A percentile compares a stretch with the other conserved stretches of the same genome.
Conservation (phyloP, 208 protist species). For the Trypanosoma platydactyli region DNA sequence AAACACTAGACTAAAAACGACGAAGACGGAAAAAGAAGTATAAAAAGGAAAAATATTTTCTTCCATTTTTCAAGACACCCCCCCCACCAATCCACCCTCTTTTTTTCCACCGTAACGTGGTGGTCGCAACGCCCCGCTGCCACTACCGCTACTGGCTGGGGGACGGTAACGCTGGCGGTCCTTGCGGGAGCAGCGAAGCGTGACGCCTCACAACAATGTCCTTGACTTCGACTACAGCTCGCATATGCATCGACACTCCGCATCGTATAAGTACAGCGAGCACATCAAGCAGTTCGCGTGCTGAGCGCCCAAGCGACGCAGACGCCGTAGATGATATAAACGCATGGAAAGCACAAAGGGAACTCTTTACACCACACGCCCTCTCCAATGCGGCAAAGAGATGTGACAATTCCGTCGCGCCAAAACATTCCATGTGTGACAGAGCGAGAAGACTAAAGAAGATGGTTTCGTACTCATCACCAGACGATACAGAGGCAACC, state of each 20-base stretch:
- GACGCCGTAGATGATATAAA: slow-evolving; percentile 7
- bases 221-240: slow-evolving; percentile 9
- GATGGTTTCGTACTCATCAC: slow-evolving; percentile 12
- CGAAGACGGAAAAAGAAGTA: no score
- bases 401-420: not conserved
- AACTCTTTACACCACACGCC: not conserved
- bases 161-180: not conserved
- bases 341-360: not conserved
- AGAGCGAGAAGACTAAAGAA: slow-evolving; percentile 24
- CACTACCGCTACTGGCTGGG: not conserved
- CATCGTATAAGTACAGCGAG: not conserved
- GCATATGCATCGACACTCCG: not conserved
- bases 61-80: not conserved
- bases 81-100: not conserved
- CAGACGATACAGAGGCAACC: not conserved
- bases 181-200: not conserved
- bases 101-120: no score
- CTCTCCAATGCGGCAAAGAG: slow-evolving; percentile 9
- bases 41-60: no score
- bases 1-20: no score
- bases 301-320: not conserved
- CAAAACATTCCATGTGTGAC: slow-evolving; percentile 19
- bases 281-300: slow-evolving; percentile 17
- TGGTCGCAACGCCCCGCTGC: not conserved
- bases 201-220: not conserved